These are phyloP conservation scores for Vitellaria paradoxa DNA, from an alignment of 179 eudicot species.

Conservation along the genomic window DNA sequence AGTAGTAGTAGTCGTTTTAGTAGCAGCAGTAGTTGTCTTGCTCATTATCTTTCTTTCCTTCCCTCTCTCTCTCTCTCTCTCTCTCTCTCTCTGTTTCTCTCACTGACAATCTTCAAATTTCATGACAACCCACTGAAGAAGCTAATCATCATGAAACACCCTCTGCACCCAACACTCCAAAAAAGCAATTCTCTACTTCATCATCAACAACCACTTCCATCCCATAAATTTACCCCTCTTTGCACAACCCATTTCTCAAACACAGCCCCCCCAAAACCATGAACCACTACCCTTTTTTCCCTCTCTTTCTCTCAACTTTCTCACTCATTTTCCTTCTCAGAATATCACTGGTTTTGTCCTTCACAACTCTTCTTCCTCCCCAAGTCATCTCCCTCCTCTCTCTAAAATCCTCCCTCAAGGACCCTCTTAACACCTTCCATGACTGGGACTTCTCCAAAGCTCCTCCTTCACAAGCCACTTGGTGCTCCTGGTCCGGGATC, in stretches of 20 bases:
- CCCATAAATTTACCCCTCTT: constrained; percentile 53
- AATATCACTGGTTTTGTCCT: constrained; percentile 18
- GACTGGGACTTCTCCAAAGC: constrained; percentile 44
- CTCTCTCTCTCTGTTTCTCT: constrained; percentile 20
- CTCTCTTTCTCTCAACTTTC: constrained; percentile 21
- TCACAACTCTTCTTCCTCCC: constrained; percentile 28
- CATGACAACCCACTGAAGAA: constrained; percentile 29
- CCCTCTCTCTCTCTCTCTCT: constrained; percentile 27
- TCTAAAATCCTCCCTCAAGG: constrained; percentile 62
- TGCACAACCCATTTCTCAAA: constrained; percentile 13
- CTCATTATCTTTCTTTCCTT: constrained; percentile 3
- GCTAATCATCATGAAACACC: constrained; percentile 68
- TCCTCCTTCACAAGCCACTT: constrained; percentile 31
- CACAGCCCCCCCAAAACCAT: constrained; percentile 32
- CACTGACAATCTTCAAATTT: constrained; percentile 17
- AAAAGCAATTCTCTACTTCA: constrained; percentile 46
- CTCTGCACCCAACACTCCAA: constrained; percentile 63
- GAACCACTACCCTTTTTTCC: constrained; percentile 27
- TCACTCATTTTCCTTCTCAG: constrained; percentile 23
- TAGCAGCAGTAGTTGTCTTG: not conserved
- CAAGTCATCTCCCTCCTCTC: constrained; percentile 54
- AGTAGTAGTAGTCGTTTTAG: not conserved
- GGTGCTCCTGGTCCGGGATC: constrained; percentile 90
- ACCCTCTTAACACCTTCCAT: constrained; percentile 57
- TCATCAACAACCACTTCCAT: constrained; percentile 25